Evolutionary conservation across 1,284 basidiomycete genomes (phyloP).

Genomic region (Puccinia horiana): DNA sequence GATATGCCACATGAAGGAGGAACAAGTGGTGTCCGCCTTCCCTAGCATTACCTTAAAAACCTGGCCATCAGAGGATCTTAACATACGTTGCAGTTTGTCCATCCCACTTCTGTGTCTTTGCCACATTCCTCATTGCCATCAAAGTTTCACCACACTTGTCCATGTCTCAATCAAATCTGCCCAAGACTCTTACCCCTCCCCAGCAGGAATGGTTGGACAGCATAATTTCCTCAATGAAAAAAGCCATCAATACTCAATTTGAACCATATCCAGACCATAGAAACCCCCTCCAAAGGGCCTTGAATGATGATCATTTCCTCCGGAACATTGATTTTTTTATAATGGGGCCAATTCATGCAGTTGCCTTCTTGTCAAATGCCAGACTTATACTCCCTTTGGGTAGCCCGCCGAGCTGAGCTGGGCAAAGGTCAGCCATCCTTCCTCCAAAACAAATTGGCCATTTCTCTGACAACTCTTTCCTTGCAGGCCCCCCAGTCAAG

Average conservation of each 20-base stretch:
- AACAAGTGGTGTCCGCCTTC: too few species aligned
- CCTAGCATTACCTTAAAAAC: too few species aligned
- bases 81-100: too few species aligned
- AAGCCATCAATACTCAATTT: not conserved
- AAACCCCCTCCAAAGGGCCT: not conserved
- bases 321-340: not conserved
- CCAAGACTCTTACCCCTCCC: not conserved
- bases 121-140: not conserved
- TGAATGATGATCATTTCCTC: slow-evolving; percentile 2
- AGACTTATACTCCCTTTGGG: not conserved
- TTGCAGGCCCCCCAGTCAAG: not conserved
- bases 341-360: not conserved
- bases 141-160: not conserved
- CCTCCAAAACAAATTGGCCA: too few species aligned
- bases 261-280: not conserved
- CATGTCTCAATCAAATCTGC: not conserved
- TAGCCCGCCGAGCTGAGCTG: not conserved
- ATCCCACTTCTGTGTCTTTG: not conserved
- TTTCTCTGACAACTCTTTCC: not conserved
- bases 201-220: slow-evolving; percentile 5
- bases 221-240: slow-evolving; percentile 6
- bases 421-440: not conserved
- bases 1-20: too few species aligned
- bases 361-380: not conserved
- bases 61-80: too few species aligned